Evolutionary conservation across 116 monocot genomes (phyloP), one percentile per base, ranked within the genome.

Genomic region (Dioscorea cayenensis): DNA sequence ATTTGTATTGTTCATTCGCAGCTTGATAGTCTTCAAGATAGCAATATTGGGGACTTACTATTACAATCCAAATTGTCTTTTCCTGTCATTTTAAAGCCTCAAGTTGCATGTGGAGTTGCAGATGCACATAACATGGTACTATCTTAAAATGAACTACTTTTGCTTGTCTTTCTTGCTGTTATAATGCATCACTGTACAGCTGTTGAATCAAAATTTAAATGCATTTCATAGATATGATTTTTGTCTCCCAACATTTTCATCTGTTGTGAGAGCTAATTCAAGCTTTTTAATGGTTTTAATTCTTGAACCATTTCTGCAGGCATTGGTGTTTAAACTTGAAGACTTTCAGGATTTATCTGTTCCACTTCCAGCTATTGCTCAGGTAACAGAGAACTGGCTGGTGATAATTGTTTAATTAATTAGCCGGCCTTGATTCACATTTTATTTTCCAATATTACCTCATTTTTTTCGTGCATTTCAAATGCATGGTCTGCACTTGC

Each of bases 81-180:
- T 77, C 96, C 96, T n/a, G 75, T 86, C 66, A 92, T 96, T 72
- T 81, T 96, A 65, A 96, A 96, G 75, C 96, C 96, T 43, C 96
- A 88, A 86, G 83, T 90, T 74, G 96, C 96, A 36, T 96, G 96
- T 76, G 96, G 96, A 36, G 93, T 92, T 58, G 63, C 86, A 66
- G 82, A 92, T 88, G 96, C 96, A 82, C 96, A 96, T 64, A 75
- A 79, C 65, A 96, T 96, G 96, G 96, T 96, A 87, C 32, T 29
- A 27, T 55, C 55, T 18, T n/a, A 5, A 5, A 16, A n/a, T 14
- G 16, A 5, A 19, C 17, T 19, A 18, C 14, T 5, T 55, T n/a
- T 18, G 5, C 2, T 65, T 13, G 0, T 32, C 35, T 32, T 35
- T 65, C 51, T 16, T 55, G 19, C 55, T 12, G 19, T 19, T 43